Base-by-base conservation (phyloP, 805 yeast genomes). In the Yamadazyma nakazawae region DNA sequence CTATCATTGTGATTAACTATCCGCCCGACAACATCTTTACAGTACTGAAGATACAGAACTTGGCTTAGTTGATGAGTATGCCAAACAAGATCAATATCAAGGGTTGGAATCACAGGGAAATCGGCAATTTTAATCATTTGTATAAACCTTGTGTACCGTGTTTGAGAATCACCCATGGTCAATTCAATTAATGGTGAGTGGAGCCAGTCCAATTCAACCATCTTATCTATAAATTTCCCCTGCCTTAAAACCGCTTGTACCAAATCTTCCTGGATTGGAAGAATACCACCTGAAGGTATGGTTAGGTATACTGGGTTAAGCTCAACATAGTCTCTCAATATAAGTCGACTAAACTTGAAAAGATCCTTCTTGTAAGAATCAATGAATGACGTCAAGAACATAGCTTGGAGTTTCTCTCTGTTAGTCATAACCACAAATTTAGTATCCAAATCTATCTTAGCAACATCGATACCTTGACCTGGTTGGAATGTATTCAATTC, bases 81-180 rank as follows among this genome's bases (percentile, higher is more conserved):
- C 66, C 66, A 61, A 3, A 61, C 39, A 40, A 62, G 49, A 40
- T 61, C 65, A 21, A 62, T 60, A 40, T 62, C 65, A 34, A 62
- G 49, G 2, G 66, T 62, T 0, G 66, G 66, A 1, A 61, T 58
- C 12, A 46, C 26, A 2, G 51, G 16, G 46, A 50, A 36, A 2
- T 34, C 24, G 2, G 47, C 18, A 8, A 16, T 31, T 13, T 35
- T 45, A 12, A 53, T 40, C 30, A 57, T 16, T 16, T 34, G 21
- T 11, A 51, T 44, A 40, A 61, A 62, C 12, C 54, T 47, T 12
- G 40, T 13, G 43, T 62, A 62, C 38, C 66, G 45, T 9, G 34
- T 26, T 11, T 37, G 38, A 2, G 64, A 40, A 34, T 54, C 54
- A 10, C 36, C 37, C 12, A 59, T 7, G 14, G 48, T 51, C 16